Evolutionary conservation across 176 grass and related monocot species (phyloP).

Genomic region (Zea mays): Zm-B73-REFERENCE-NAM-5.0 NC_050096.1:4495001-4495500

Average conservation of each 20-base stretch:
- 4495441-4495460: constrained; percentile 27
- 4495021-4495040: too few relatives aligned
- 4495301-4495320: constrained; percentile 47
- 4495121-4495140: constrained; percentile 34
- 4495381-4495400: constrained; percentile 21
- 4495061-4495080: too few relatives aligned
- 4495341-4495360: constrained; percentile 39
- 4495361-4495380: constrained; percentile 33
- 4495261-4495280: neutral
- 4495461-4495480: constrained; percentile 33
- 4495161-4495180: constrained; percentile 34
- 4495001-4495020: too few relatives aligned
- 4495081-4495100: constrained; percentile 33
- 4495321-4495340: constrained; percentile 38
- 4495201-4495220: constrained; percentile 39
- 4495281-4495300: constrained; percentile 26
- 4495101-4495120: constrained; percentile 38
- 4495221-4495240: neutral
- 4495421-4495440: constrained; percentile 19
- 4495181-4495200: constrained; percentile 22
- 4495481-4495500: constrained; percentile 41
- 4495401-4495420: constrained; percentile 9
- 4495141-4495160: constrained; percentile 34
- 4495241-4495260: neutral
- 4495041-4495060: too few relatives aligned